Evolutionary conservation across 1,284 basidiomycete genomes (phyloP), one percentile per base, ranked within the genome.

Genomic region (Microbotryomycetes sp.): DNA sequence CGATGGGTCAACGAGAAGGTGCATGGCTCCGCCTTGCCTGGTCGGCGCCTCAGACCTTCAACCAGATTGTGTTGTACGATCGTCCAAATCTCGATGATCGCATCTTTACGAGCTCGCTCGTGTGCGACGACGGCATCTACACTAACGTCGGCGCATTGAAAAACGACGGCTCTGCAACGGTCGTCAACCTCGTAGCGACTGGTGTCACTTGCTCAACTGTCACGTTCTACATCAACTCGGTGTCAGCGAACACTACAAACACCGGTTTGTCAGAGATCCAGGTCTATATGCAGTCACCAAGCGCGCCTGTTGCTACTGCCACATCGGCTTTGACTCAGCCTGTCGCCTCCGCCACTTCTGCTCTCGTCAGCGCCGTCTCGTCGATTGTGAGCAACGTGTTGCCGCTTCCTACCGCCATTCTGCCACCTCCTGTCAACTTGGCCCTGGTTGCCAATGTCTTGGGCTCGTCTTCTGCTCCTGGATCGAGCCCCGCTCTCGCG

Each of bases 141-240:
- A 35, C 61, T 21, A 29, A 60, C 1, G 58, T 69, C 49, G 68
- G 68, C 16, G 62, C 54, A 30, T 61, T 68, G 23, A 47, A 64
- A 60, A 66, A 67, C 56, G 54, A 62, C 7, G 69, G 67, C 28
- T 54, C 60, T 2, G 61, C 65, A 9, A 62, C 64, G 18, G 23
- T 56, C 4, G 45, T 67, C 46, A 51, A 61, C 50, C 52, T 70
- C 3, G 28, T 46, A 21, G 27, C 45, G 29, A 63, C 63, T 4
- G 52, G 60, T 48, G 56, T 48, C 28, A 63, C 56, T 16, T 52
- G 51, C 15, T 59, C 60, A 11, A 59, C 57, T 1, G 65, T 71
- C 21, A 61, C 54, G 5, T 41, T 41, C 35, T 41, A 41, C 35
- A 18, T 41, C 35, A 41, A 41, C 35, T 54, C 55, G n/a, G 66